Base-by-base conservation (phyloP, 805 yeast genomes). In the Yamadazyma endophytica region DNA sequence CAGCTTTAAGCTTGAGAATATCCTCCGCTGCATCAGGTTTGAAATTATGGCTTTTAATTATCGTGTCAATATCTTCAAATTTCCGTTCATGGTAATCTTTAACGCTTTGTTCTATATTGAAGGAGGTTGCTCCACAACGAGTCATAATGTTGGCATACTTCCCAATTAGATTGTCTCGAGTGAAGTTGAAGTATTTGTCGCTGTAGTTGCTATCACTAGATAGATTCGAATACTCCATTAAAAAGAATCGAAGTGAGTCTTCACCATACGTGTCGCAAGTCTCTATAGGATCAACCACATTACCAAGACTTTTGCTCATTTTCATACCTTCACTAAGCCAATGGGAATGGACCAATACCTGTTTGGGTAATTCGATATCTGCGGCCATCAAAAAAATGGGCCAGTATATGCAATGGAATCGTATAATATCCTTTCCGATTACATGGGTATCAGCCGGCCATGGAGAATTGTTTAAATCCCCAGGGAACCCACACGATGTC, bases 331-430 rank as follows among this genome's bases (percentile, higher is more conserved):
- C 82, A 55, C 82, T 74, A 14, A 89, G 64, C 97, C 97, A 92
- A 55, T 92, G 98, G 5, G 94, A 81, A 61, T 92, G 98, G 2
- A 92, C 95, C 5, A 88, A 69, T 3, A 92, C 73, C 36, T 78
- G 80, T 24, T 69, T 60, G 0, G 97, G 97, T 5, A 82, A 48
- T 4, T 73, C 74, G 1, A 84, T 49, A 0, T 70, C 82, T 0
- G 94, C 92, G 1, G 96, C 96, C 71, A 89, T 61, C 35, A 92
- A 61, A 36, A 92, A 80, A 2, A 86, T 78, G 0, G 97, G 97
- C 98, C 98, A 92, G 49, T 86, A 88, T 9, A 89, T 72, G 42
- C 94, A 79, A 49, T 92, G 98, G 55, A 92, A 92, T 42, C 87
- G 68, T 26, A 76, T 68, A 29, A 92, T 92, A 52, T 92, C 98